Evolutionary conservation across 75 land plant genomes (phyloP), one percentile per base, ranked within the genome.

Genomic region (Larix kaempferi): DNA sequence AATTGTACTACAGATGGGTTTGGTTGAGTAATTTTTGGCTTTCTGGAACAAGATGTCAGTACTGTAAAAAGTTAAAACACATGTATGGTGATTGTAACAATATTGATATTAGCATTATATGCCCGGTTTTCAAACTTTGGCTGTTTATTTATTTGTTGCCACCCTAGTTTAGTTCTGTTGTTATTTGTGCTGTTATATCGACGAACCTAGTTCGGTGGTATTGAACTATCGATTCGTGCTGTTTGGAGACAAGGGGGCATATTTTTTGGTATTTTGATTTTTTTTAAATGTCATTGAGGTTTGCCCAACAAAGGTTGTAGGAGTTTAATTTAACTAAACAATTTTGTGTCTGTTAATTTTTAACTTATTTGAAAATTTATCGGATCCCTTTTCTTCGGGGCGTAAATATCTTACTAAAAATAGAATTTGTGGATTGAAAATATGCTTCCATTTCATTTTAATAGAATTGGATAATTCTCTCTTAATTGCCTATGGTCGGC

Each of bases 1-100:
- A 69, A 69, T 69, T 69, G 73, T 21, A 69, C 49, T 69, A 12
- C 73, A 69, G 41, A n/a, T 41, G 73, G 41, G 54, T 49, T 69
- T 69, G 73, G 23, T 13, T n/a, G 54, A 69, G 73, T 23, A 69
- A 41, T n/a, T 69, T 69, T 69, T 41, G 2, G 19, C 49, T 21
- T 8, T 22, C 23, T 69, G 25, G 10, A 21, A 44, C 22, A 39
- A 69, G 23, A 67, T 69, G 44, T 13, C 73, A 19, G 49, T 37
- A 21, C 25, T 2, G 3, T 17, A 69, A 12, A 69, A n/a, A n/a
- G n/a, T n/a, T n/a, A n/a, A n/a, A 37, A 41, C n/a, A 69, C 11
- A 12, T 69, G 0, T 8, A 39, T 69, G 23, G 23, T 21, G 12
- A 69, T n/a, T 10, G 23, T n/a, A 19, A 19, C 73, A n/a, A 69